These are phyloP conservation scores for Sergeia podlipaevii DNA, from an alignment of 208 protist species.

Conservation along the genomic window DNA sequence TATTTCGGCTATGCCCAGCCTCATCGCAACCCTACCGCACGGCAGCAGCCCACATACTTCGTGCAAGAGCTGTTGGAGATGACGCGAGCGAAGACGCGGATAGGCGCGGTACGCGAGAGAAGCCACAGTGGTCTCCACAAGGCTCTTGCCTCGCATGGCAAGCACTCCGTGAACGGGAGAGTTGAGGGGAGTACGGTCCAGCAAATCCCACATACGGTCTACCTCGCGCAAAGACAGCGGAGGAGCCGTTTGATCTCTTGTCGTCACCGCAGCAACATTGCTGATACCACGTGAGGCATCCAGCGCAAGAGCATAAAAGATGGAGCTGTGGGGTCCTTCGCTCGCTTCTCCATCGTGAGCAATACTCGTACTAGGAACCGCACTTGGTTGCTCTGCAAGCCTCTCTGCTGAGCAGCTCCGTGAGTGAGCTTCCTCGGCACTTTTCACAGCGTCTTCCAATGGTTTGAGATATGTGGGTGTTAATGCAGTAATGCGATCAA, in stretches of 20 bases:
- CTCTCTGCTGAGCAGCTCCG: not conserved
- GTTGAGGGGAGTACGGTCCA: slow-evolving; percentile 75
- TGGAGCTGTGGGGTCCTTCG: not conserved
- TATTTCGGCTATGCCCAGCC: slow-evolving; percentile 71
- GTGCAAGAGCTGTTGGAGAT: slow-evolving; percentile 76
- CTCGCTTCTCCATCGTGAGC: not conserved
- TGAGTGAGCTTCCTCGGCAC: not conserved
- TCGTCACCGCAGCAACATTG: not conserved
- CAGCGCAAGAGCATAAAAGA: slow-evolving; percentile 26
- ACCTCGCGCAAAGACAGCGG: slow-evolving; percentile 34
- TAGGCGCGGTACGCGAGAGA: slow-evolving; percentile 39
- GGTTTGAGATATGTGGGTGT: slow-evolving; percentile 16
- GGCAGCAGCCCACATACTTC: slow-evolving; percentile 73
- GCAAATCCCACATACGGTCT: slow-evolving; percentile 69
- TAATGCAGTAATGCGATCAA: slow-evolving; percentile 11
- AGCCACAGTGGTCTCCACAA: slow-evolving; percentile 53
- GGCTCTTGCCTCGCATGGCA: slow-evolving; percentile 57
- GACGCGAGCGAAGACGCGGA: slow-evolving; percentile 79
- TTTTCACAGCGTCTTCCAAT: slow-evolving; percentile 12
- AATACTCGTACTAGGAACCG: not conserved
- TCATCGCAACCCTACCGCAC: slow-evolving; percentile 53
- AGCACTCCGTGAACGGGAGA: slow-evolving; percentile 80
- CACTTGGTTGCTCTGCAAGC: not conserved
- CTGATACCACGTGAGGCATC: slow-evolving; percentile 8
- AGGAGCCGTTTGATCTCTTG: not conserved